Evolutionary conservation across 2,329 filamentous ascomycete genomes (phyloP), one percentile per base, ranked within the genome.

Genomic region (Elsinoe arachidis): DNA sequence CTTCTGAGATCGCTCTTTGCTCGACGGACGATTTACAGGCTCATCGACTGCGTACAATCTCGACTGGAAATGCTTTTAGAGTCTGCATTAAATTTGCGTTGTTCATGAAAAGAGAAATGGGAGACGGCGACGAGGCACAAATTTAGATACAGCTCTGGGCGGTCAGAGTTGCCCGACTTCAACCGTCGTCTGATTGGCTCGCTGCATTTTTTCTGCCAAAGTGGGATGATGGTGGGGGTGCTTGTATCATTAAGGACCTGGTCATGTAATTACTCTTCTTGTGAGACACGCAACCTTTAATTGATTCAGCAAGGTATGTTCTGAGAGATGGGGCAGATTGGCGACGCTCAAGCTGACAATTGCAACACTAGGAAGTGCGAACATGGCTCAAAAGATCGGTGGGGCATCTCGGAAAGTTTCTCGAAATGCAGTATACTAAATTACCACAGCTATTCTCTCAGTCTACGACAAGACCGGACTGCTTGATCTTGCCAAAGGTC

Each of bases 391-490:
- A 35, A 59, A 56, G 38, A 59, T 56, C 17, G 57, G 57, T 59
- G 26, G 14, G 52, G 21, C n/a, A 37, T 5, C 23, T 15, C n/a
- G 11, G 11, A 43, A 21, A 34, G 6, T 52, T 14, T 23, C 12
- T 10, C 39, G 49, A 55, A 30, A 30, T 30, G 54, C 49, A 30
- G 37, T 59, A 19, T 11, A 26, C 43, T 56, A 17, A 56, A n/a
- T 1, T 26, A 34, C 35, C 46, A 4, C 59, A 76, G 93, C 93
- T 64, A 97, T 99, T 70, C 81, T 99, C 72, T 97, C 92, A 64
- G 93, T 97, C 78, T 97, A 93, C 72, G 90, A 99, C 81, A 99
- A 99, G 85, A 97, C 92, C 58, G 93, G 91, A 60, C 82, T 96
- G 64, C 78, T 96, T 64, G 91, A 96, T 75, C 80, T 96, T 66